Evolutionary conservation across 495 filamentous ascomycete genomes (phyloP).

Genomic region (Penicillium paradoxum): DNA sequence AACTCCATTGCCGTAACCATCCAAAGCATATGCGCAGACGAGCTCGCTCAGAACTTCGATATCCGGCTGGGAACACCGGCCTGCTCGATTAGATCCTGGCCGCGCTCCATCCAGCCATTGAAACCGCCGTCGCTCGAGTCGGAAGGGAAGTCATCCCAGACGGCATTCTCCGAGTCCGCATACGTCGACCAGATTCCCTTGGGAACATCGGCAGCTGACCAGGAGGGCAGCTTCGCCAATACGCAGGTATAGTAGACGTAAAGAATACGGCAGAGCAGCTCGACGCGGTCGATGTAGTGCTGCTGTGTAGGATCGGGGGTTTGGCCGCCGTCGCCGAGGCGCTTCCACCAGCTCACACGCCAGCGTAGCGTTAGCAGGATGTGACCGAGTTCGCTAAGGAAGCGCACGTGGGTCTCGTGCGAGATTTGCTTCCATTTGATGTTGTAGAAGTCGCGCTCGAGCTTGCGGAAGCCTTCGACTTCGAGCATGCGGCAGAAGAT

Average conservation of each 20-base stretch:
- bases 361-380: conserved; percentile 46
- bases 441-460: conserved; percentile 48
- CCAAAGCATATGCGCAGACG: conserved; percentile 14
- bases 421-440: conserved; percentile 49
- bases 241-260: conserved; percentile 50
- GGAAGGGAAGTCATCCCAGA: conserved; percentile 44
- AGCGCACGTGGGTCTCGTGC: conserved; percentile 40
- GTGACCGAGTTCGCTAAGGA: conserved; percentile 41
- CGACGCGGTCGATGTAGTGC: conserved; percentile 44
- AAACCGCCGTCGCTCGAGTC: conserved; percentile 43
- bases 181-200: conserved; percentile 45
- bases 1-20: conserved; percentile 25
- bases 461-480: conserved; percentile 47
- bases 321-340: conserved; percentile 42
- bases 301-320: conserved; percentile 40
- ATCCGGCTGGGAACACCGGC: conserved; percentile 37
- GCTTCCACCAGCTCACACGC: conserved; percentile 49
- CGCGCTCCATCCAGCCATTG: conserved; percentile 37
- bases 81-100: conserved; percentile 40
- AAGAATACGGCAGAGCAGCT: conserved; percentile 44
- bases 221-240: conserved; percentile 43
- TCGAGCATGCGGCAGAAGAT: conserved; percentile 49
- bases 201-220: conserved; percentile 35
- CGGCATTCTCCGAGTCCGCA: conserved; percentile 38
- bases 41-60: conserved; percentile 20